Evolutionary conservation across 1,139 yeast species (phyloP).

Genomic region (Taiozyma sp.): DNA sequence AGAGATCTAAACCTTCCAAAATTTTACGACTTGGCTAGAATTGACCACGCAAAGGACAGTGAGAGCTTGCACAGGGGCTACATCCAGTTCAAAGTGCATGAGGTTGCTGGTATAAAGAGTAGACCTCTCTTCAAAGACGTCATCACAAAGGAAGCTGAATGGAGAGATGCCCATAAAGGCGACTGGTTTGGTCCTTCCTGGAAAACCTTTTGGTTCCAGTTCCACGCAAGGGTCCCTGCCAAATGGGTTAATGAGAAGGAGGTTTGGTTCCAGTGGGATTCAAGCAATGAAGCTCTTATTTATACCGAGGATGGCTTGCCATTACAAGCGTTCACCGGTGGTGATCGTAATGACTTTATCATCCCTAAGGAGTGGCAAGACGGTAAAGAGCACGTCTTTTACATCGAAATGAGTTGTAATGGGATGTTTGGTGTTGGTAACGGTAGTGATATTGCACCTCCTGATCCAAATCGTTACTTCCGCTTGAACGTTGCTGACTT

Average conservation of each 20-base stretch:
- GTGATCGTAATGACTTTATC: slow-evolving; percentile 70
- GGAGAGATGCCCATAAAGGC: slow-evolving; percentile 54
- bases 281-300: slow-evolving; percentile 79
- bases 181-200: slow-evolving; percentile 91
- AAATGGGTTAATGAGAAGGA: slow-evolving; percentile 48
- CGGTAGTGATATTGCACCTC: slow-evolving; percentile 59
- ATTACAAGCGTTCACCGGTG: slow-evolving; percentile 82
- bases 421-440: slow-evolving; percentile 88
- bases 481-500: slow-evolving; percentile 65
- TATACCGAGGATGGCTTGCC: slow-evolving; percentile 64
- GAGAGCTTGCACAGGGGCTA: slow-evolving; percentile 25
- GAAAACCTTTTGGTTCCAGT: slow-evolving; percentile 93
- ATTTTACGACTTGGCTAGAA: slow-evolving; percentile 61
- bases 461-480: slow-evolving; percentile 65
- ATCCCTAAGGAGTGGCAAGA: slow-evolving; percentile 46
- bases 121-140: slow-evolving; percentile 79
- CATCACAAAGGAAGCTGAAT: slow-evolving; percentile 36
- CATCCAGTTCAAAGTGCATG: slow-evolving; percentile 28
- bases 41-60: slow-evolving; percentile 32
- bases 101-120: slow-evolving; percentile 28
- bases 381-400: slow-evolving; percentile 46
- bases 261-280: slow-evolving; percentile 79
- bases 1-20: slow-evolving; percentile 69
- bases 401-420: slow-evolving; percentile 87
- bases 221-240: slow-evolving; percentile 56